A percentile compares a stretch with the other conserved stretches of the same genome.
phyloP scores from a whole-genome alignment of 352 stramenopile species.

The Phytophthora pisi region DNA sequence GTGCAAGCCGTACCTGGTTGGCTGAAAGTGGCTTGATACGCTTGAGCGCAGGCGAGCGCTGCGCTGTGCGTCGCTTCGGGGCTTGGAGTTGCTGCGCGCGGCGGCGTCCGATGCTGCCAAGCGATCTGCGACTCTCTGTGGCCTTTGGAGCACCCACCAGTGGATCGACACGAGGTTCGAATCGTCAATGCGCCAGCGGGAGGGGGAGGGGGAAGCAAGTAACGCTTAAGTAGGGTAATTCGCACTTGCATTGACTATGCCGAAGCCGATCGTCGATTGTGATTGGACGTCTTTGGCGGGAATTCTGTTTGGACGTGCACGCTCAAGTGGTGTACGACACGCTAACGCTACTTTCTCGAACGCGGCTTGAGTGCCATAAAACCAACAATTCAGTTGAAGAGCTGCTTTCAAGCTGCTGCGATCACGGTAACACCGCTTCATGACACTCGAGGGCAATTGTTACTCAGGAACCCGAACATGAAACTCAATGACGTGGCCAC shows the following conservation, averaged over 20 bases:
- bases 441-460: no score
- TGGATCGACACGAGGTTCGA: slow-evolving; percentile 43
- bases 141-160: slow-evolving; percentile 47
- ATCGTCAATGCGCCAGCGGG: slow-evolving; percentile 41
- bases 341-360: neutral
- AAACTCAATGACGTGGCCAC: no score
- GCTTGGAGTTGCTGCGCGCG: slow-evolving; percentile 5
- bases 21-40: slow-evolving; percentile 1
- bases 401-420: no score
- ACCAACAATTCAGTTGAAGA: no score
- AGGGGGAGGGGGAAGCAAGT: slow-evolving; percentile 34
- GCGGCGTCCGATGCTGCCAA: slow-evolving; percentile 8
- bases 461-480: no score
- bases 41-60: slow-evolving; percentile 5
- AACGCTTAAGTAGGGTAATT: slow-evolving; percentile 31
- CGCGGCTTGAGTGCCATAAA: no score
- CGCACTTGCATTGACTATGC: slow-evolving; percentile 19
- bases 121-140: slow-evolving; percentile 46
- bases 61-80: slow-evolving; percentile 9
- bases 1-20: neutral
- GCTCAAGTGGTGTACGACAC: neutral
- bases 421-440: no score
- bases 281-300: slow-evolving; percentile 23
- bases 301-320: slow-evolving; percentile 2
- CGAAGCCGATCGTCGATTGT: neutral